phyloP scores from a whole-genome alignment of 495 filamentous ascomycete genomes.

The Podospora fimiseda region DNA sequence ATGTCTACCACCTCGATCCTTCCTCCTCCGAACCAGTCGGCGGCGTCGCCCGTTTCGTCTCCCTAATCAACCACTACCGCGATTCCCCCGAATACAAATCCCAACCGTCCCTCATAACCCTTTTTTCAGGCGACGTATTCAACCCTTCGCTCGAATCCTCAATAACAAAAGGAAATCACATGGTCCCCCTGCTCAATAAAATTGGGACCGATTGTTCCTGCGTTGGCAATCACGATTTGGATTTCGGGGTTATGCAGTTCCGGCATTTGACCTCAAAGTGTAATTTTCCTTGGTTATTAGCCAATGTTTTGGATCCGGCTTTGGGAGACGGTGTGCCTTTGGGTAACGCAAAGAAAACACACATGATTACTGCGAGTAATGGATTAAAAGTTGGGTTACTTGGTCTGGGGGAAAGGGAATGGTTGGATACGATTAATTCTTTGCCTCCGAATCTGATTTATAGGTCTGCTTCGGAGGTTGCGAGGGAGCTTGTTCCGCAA shows the following conservation, averaged over 20 bases:
- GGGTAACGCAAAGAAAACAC: constrained; percentile 60
- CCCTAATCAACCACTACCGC: constrained; percentile 68
- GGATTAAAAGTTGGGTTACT: constrained; percentile 81
- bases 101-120: constrained; percentile 61
- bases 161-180: constrained; percentile 79
- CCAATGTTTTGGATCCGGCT: constrained; percentile 76
- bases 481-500: constrained; percentile 59
- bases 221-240: constrained; percentile 87
- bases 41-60: constrained; percentile 71
- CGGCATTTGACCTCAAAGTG: constrained; percentile 65
- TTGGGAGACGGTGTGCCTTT: constrained; percentile 63
- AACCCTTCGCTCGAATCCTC: constrained; percentile 83
- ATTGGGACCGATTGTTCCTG: constrained; percentile 69
- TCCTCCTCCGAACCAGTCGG: constrained; percentile 74
- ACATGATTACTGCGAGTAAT: constrained; percentile 70
- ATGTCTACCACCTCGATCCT: constrained; percentile 78
- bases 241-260: constrained; percentile 83
- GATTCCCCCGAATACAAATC: constrained; percentile 47
- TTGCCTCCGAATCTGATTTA: constrained; percentile 76
- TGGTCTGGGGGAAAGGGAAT: constrained; percentile 69
- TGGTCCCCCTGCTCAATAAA: constrained; percentile 82
- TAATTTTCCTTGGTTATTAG: constrained; percentile 82
- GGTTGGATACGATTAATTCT: constrained; percentile 82
- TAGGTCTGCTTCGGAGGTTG: constrained; percentile 64
- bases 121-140: constrained; percentile 90